Conservation (phyloP, 805 yeast species). For the Ogataea allantospora region DNA sequence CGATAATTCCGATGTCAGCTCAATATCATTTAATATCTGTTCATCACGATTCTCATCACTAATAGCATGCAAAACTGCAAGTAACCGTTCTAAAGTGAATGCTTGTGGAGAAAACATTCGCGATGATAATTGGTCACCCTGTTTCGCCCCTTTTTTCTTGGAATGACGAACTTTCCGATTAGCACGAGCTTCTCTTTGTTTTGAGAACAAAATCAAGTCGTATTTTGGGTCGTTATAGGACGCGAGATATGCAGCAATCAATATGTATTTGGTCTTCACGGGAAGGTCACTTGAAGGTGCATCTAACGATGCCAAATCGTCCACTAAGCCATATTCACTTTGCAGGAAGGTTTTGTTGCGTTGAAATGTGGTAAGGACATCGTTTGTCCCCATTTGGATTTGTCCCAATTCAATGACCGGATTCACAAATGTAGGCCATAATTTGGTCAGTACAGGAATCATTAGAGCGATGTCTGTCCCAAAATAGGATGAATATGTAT, state of each 20-base stretch:
- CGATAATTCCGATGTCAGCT: conserved; percentile 37
- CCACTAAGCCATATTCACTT: conserved; percentile 26
- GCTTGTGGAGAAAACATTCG: conserved; percentile 67
- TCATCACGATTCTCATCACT: conserved; percentile 42
- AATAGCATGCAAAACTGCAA: conserved; percentile 77
- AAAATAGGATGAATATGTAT: conserved; percentile 43
- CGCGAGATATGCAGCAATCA: conserved; percentile 80
- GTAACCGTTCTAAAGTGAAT: conserved; percentile 74
- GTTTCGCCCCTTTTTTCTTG: conserved; percentile 21
- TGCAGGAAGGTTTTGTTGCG: conserved; percentile 25
- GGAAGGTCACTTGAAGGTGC: conserved; percentile 44
- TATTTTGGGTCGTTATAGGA: conserved; percentile 69
- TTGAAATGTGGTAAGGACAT: conserved; percentile 29
- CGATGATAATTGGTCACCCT: conserved; percentile 51
- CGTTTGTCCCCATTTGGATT: conserved; percentile 24
- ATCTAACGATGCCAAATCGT: conserved; percentile 17
- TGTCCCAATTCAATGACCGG: conserved; percentile 24
- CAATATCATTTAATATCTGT: conserved; percentile 34
- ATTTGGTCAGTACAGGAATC: conserved; percentile 26
- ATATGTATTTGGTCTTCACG: conserved; percentile 60
- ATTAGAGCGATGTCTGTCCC: conserved; percentile 44
- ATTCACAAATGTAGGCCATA: conserved; percentile 33
- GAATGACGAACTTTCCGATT: conserved; percentile 36
- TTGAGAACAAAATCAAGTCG: conserved; percentile 71
- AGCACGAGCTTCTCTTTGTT: conserved; percentile 47